Evolutionary conservation across 805 yeast species (phyloP), one percentile per base, ranked within the genome.

Genomic region (Sugiyamaella chiloensis): DNA sequence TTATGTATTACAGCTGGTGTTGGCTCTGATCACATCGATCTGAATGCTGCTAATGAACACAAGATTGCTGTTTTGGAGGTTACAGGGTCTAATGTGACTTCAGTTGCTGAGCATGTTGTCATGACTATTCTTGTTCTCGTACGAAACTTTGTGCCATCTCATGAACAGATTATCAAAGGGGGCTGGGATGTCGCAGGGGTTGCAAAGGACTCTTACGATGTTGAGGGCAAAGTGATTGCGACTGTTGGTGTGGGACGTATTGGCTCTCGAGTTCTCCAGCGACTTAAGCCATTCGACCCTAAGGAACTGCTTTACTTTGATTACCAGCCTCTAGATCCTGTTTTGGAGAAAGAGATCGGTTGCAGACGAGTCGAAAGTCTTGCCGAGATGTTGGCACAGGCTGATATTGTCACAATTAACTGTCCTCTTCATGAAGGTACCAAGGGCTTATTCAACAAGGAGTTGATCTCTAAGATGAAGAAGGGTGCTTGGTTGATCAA

Each of bases 61-160:
- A 75, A 78, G 52, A 78, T 85, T 60, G 74, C 84, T n/a, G 93
- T 85, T 14, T 70, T 80, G 43, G 93, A 85, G 68, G 93, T 85
- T 47, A 85, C 95, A 24, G 91, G 93, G 3, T 83, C 89, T 47
- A 85, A 85, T 62, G 89, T 85, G 41, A 76, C 75, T 17, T 81
- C 89, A n/a, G 93, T 85, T 41, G 91, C 93, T n/a, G 93, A 85
- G 67, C 91, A 85, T 60, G 90, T 78, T 40, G 64, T 85, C 42
- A 79, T 85, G 83, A 80, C 87, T 40, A 85, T 85, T 58, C 71
- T 85, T 58, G 76, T 74, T 20, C 73, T 85, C 59, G 83, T 85
- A 27, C 78, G 89, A 62, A 85, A 85, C 75, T 85, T 81, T 63
- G 85, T 81, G 50, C 88, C 88, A 35, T 85, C 89, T 23, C 90